phyloP scores from a whole-genome alignment of 176 grass and related monocot genomes.

The Pontederia crassipes region DNA sequence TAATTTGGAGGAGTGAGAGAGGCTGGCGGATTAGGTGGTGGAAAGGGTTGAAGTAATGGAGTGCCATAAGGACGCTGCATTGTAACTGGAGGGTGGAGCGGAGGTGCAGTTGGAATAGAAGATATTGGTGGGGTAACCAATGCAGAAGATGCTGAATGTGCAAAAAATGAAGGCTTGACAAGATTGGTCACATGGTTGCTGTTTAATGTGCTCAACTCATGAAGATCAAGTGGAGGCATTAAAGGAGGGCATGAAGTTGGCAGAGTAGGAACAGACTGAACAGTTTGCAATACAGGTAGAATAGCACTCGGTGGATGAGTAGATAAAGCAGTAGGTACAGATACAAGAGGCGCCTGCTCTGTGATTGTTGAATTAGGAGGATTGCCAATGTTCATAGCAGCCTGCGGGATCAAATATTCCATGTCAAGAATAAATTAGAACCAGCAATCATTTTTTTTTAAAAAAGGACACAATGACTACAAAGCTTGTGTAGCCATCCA shows the following conservation, averaged over 20 bases:
- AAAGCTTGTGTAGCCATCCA: neutral
- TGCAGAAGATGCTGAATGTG: conserved; percentile 19
- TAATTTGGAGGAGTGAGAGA: conserved; percentile 28
- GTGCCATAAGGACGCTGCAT: conserved; percentile 23
- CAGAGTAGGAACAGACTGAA: neutral
- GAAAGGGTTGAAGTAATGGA: conserved; percentile 28
- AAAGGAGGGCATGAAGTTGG: neutral
- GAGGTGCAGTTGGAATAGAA: conserved; percentile 23
- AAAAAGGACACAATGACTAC: neutral
- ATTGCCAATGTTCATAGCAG: conserved; percentile 18
- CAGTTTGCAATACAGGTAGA: neutral
- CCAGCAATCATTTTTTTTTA: neutral
- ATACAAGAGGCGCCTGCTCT: neutral
- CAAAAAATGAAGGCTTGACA: conserved; percentile 21
- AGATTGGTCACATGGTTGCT: conserved; percentile 5
- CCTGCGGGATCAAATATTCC: conserved; percentile 20
- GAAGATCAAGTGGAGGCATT: neutral
- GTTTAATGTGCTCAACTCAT: neutral
- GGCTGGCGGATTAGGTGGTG: conserved; percentile 20
- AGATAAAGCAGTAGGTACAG: neutral
- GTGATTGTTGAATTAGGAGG: conserved; percentile 2
- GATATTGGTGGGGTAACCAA: conserved; percentile 13
- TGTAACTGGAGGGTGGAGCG: conserved; percentile 28
- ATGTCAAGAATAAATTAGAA: neutral
- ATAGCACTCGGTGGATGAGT: neutral